Evolutionary conservation across 179 eudicot genomes (phyloP), one percentile per base, ranked within the genome.

Genomic region (Silene coronaria): DNA sequence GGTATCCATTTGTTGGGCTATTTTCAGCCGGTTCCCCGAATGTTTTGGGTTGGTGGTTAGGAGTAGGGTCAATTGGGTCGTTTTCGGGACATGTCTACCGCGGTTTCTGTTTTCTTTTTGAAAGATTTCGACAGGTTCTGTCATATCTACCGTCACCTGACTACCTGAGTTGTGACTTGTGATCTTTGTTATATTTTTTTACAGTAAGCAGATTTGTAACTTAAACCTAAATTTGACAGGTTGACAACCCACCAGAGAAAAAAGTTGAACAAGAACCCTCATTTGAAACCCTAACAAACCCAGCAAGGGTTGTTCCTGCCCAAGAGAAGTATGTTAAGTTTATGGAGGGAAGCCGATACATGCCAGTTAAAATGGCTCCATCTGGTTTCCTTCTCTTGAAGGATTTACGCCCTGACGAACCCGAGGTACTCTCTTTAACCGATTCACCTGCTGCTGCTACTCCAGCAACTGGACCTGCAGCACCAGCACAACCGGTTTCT

Each of bases 371-470:
- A 75, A 45, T 83, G 69, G 91, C 98, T 13, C 79, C 95, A 51
- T 95, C 99, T 1, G 99, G 99, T 36, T 92, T 95, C 75, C 93
- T 90, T 66, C 96, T 95, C 3, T 79, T 95, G 80, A 92, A 83
- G 91, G 78, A 92, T 78, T 78, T 87, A 22, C 90, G 87, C 5
- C 99, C 96, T 11, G 81, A 86, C 11, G 99, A 95, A 72, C 91
- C 97, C 1, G 98, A 92, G 83, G 89, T 87, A 21, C 75, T 95
- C 62, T 87, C 95, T 69, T 92, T 92, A 24, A 90, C 97, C 0
- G 97, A 92, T 70, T 81, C 92, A 13, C 97, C 96, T 46, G 83
- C 96, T 13, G 85, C 98, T 21, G 85, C 87, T 73, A 61, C 93
- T 57, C 78, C 84, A 51, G 78, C 90, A 28, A 78, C 79, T 30